Percentiles rank a stretch among this genome's conserved stretches.
phyloP scores from a whole-genome alignment of 2,329 filamentous ascomycete species.

The Ophiosphaerella herpotricha region DNA sequence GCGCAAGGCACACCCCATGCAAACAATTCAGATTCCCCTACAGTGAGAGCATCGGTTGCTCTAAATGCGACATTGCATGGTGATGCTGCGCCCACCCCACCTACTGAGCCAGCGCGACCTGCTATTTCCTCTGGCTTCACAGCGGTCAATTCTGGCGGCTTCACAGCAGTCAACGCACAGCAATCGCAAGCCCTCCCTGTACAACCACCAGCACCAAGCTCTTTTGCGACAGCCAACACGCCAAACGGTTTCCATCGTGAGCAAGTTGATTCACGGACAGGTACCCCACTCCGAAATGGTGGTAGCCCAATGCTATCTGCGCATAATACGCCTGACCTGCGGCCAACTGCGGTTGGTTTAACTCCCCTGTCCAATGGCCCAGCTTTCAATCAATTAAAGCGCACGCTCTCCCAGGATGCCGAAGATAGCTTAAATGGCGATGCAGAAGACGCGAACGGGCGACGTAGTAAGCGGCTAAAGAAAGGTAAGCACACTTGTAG shows the following conservation, averaged over 20 bases:
- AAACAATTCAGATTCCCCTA: constrained; percentile 68
- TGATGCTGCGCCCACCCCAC: constrained; percentile 29
- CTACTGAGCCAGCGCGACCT: constrained; percentile 62
- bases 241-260: constrained; percentile 58
- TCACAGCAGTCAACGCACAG: constrained; percentile 68
- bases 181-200: constrained; percentile 25
- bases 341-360: constrained; percentile 53
- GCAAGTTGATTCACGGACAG: constrained; percentile 57
- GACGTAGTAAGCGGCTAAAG: constrained; percentile 90
- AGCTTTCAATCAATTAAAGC: constrained; percentile 68
- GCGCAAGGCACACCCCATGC: constrained; percentile 55
- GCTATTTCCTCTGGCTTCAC: constrained; percentile 69
- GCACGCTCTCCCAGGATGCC: constrained; percentile 63
- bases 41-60: constrained; percentile 61
- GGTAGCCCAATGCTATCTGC: constrained; percentile 68
- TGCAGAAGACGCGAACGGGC: constrained; percentile 53
- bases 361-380: constrained; percentile 59
- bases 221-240: constrained; percentile 64
- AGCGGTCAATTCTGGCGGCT: constrained; percentile 68
- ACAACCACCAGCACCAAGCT: constrained; percentile 30
- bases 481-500: constrained; percentile 64
- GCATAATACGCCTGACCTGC: constrained; percentile 68
- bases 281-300: constrained; percentile 63
- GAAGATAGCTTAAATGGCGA: constrained; percentile 66
- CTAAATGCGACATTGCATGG: constrained; percentile 61